Conservation (phyloP, 768 basidiomycete species). For the Xerocomellus chrysenteron region DNA sequence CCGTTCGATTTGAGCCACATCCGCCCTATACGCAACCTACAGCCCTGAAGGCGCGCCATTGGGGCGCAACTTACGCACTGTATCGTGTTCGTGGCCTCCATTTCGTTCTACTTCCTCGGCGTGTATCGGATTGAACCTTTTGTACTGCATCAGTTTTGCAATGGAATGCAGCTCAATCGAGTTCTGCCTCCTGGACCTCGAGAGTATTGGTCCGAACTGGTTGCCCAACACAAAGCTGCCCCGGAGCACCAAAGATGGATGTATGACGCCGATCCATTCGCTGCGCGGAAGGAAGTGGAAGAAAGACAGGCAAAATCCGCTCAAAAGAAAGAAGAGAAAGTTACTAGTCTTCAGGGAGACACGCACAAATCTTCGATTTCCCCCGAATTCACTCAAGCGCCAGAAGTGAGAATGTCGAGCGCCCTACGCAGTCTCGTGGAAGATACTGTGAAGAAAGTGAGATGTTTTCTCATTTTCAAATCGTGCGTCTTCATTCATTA, state of each 20-base stretch:
- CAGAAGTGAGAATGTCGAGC: conserved; percentile 84
- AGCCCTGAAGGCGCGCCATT: conserved; percentile 84
- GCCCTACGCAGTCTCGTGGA: conserved; percentile 79
- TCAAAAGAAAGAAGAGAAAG: conserved; percentile 42
- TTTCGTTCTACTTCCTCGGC: neutral
- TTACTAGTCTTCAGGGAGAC: conserved; percentile 9
- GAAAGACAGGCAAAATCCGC: conserved; percentile 60
- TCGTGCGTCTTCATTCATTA: neutral
- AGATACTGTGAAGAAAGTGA: conserved; percentile 72
- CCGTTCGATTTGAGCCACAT: conserved; percentile 69
- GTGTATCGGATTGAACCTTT: conserved; percentile 8
- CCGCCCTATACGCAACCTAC: conserved; percentile 65
- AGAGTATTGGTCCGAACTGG: conserved; percentile 84
- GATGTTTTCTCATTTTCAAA: conserved; percentile 3
- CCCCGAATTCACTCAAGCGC: conserved; percentile 45
- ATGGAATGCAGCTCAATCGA: conserved; percentile 67
- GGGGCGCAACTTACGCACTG: conserved; percentile 85
- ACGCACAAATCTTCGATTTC: conserved; percentile 23
- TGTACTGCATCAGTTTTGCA: conserved; percentile 58
- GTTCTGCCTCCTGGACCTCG: conserved; percentile 81
- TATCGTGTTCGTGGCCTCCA: conserved; percentile 66
- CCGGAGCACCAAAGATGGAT: conserved; percentile 80
- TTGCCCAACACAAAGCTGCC: conserved; percentile 62
- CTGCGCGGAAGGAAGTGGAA: conserved; percentile 64
- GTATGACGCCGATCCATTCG: conserved; percentile 86